Percentiles rank a stretch among this genome's conserved stretches.
These are phyloP conservation scores for Butyriboletus loyo DNA, from an alignment of 768 basidiomycete species.

Conservation along the genomic window DNA sequence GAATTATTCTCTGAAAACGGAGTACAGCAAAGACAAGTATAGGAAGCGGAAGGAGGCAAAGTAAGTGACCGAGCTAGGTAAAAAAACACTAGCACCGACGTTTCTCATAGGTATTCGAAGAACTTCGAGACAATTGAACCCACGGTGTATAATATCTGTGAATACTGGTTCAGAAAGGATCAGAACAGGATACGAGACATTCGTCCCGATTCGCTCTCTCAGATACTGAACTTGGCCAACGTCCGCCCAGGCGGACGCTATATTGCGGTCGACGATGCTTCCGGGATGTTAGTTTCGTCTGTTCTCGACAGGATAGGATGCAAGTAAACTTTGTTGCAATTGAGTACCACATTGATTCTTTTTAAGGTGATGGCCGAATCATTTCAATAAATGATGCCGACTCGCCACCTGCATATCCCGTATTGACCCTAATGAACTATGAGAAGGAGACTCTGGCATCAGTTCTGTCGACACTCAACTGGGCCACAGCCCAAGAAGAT, in stretches of 20 bases:
- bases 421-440: conserved; percentile 86
- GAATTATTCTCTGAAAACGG: conserved; percentile 91
- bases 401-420: conserved; percentile 88
- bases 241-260: conserved; percentile 85
- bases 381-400: conserved; percentile 87
- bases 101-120: conserved; percentile 69
- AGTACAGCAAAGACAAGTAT: conserved; percentile 99
- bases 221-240: conserved; percentile 81
- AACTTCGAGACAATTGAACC: conserved; percentile 86
- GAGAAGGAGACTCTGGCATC: conserved; percentile 47
- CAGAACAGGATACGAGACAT: conserved; percentile 79
- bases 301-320: conserved; percentile 87
- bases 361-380: conserved; percentile 71
- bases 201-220: conserved; percentile 83
- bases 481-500: conserved; percentile 82
- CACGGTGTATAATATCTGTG: conserved; percentile 80
- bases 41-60: conserved; percentile 95
- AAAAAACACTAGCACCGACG: background rate
- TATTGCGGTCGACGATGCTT: conserved; percentile 87
- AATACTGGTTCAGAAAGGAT: conserved; percentile 87
- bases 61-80: conserved; percentile 42
- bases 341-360: conserved; percentile 1
- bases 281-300: conserved; percentile 82
- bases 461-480: conserved; percentile 73
- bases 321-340: conserved; percentile 26